Conservation (phyloP, 2,329 filamentous ascomycete genomes). For the Ophiostoma himal-ulmi region DNA sequence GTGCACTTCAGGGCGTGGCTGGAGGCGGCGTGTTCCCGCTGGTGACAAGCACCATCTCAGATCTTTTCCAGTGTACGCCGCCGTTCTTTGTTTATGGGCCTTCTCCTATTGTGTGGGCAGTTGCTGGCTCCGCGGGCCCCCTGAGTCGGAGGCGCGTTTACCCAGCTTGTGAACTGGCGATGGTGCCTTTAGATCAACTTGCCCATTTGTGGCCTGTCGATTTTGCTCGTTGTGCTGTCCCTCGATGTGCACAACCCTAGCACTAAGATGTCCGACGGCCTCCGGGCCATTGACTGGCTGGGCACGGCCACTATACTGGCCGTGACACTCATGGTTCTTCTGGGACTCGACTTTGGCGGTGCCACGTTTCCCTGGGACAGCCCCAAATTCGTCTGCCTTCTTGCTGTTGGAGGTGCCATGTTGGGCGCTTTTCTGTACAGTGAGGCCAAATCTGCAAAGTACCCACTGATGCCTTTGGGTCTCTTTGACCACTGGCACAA, state of each 20-base stretch:
- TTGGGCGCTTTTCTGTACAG: slow-evolving; percentile 41
- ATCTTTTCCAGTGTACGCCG: slow-evolving; percentile 37
- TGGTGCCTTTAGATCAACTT: slow-evolving; percentile 30
- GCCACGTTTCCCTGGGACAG: slow-evolving; percentile 52
- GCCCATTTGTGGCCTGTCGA: slow-evolving; percentile 28
- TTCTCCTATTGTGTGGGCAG: slow-evolving; percentile 39
- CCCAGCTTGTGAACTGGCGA: slow-evolving; percentile 39
- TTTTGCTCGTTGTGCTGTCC: slow-evolving; percentile 26
- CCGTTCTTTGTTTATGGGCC: slow-evolving; percentile 38
- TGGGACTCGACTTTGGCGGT: slow-evolving; percentile 53
- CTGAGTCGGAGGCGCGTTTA: slow-evolving; percentile 28
- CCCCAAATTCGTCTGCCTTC: slow-evolving; percentile 49
- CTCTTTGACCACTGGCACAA: slow-evolving; percentile 44
- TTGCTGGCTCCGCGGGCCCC: slow-evolving; percentile 32
- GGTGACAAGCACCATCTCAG: slow-evolving; percentile 31
- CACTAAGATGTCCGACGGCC: slow-evolving; percentile 53
- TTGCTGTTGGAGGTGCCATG: slow-evolving; percentile 36
- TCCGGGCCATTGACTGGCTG: slow-evolving; percentile 54
- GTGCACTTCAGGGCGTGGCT: slow-evolving; percentile 29
- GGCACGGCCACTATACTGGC: slow-evolving; percentile 57
- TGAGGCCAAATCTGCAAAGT: slow-evolving; percentile 40
- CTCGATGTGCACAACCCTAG: slow-evolving; percentile 35
- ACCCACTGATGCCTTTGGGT: slow-evolving; percentile 41
- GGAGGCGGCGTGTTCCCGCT: slow-evolving; percentile 30
- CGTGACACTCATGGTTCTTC: slow-evolving; percentile 57